Base-by-base conservation (phyloP, 371 early-diverging fungal species). In the Parasitella parasitica region DNA sequence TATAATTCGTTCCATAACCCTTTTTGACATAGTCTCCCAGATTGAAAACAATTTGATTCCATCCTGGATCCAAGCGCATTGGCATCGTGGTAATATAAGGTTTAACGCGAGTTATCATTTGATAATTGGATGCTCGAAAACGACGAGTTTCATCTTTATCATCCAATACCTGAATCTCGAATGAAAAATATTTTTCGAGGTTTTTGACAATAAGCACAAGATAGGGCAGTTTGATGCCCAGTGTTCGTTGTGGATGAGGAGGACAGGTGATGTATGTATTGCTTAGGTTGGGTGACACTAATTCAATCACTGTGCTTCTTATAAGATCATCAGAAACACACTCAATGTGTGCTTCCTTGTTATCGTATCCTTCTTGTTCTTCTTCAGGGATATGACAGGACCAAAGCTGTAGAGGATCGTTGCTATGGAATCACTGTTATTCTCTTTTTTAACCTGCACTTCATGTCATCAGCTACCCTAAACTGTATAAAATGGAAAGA, bases 11-110 rank as follows among this genome's bases (percentile, higher is more conserved):
- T 22, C 95, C 95, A 73, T 94, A 97, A 0, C 91, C 91, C 20
- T 91, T 87, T 38, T 89, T 86, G 2, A 93, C 91, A 70, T 91
- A 92, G 66, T 95, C 94, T 1, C 86, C 86, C 57, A 97, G 67
- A 70, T 97, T 91, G 69, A 96, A 83, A 46, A 91, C 89, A 61
- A 97, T 86, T 69, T 97, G 94, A 73, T 97, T 97, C 98, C 98
- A 97, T 6, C 94, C 97, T 59, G 91, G 87, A 71, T 97, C 98
- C 38, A 97, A 79, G 4, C 94, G 89, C 88, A 97, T 82, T 0
- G 97, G 98, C 94, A 97, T 91, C 0, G 94, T 92, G 37, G 93
- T 89, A 51, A 97, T 92, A 56, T 88, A 89, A 8, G 93, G 92
- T 51, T 93, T 91, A 26, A 96, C 90, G 16, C 89, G 87, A 4